Conservation (phyloP, 2,329 filamentous ascomycete species). For the Gaeumannomyces sp. region DNA sequence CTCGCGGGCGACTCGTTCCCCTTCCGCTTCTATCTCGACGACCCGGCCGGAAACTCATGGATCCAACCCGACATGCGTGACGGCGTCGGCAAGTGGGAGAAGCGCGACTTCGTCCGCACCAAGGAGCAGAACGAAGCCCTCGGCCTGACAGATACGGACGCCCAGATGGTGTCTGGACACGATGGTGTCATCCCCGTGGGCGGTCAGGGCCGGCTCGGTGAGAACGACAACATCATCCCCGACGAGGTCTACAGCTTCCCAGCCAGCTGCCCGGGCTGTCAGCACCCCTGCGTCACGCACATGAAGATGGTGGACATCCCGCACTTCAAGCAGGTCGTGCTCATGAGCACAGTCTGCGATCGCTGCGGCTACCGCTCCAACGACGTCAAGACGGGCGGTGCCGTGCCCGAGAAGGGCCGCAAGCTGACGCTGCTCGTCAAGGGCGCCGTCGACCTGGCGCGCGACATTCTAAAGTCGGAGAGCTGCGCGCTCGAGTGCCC, state of each 20-base stretch:
- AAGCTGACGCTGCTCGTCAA: slow-evolving; percentile 73
- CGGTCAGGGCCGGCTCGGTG: slow-evolving; percentile 29
- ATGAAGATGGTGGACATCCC: slow-evolving; percentile 99
- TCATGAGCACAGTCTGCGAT: slow-evolving; percentile 92
- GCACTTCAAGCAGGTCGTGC: slow-evolving; percentile 92
- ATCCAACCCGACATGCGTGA: slow-evolving; percentile 82
- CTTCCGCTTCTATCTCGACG: slow-evolving; percentile 82
- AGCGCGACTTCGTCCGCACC: slow-evolving; percentile 76
- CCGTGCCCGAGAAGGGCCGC: slow-evolving; percentile 78
- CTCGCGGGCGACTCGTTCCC: slow-evolving; percentile 72
- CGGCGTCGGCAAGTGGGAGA: slow-evolving; percentile 79
- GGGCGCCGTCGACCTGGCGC: slow-evolving; percentile 65
- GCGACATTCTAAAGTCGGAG: slow-evolving; percentile 95
- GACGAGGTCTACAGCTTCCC: slow-evolving; percentile 93
- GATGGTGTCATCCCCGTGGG: slow-evolving; percentile 46
- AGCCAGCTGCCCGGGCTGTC: slow-evolving; percentile 85
- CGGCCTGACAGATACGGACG: slow-evolving; percentile 62
- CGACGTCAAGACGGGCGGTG: slow-evolving; percentile 96
- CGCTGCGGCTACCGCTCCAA: slow-evolving; percentile 91
- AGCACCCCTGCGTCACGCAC: slow-evolving; percentile 78
- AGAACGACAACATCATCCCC: slow-evolving; percentile 76
- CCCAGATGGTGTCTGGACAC: slow-evolving; percentile 39
- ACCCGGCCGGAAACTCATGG: slow-evolving; percentile 93
- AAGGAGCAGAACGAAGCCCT: slow-evolving; percentile 81
- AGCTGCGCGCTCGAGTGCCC: slow-evolving; percentile 82